Base-by-base conservation (phyloP, 768 basidiomycete species). In the Boletus patriciae region DNA sequence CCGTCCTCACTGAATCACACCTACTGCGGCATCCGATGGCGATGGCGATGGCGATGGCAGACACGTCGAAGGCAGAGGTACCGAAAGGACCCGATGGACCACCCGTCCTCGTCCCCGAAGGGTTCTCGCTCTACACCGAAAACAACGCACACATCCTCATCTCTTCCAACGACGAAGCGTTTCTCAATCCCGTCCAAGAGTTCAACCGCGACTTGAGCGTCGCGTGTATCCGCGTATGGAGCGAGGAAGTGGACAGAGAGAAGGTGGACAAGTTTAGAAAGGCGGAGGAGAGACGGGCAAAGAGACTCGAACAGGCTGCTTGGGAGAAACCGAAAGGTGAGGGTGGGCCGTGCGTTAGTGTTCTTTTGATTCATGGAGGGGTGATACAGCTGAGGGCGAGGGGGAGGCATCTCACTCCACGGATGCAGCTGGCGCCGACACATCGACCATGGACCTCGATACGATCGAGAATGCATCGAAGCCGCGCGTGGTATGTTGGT, bases 141-240 rank as follows among this genome's bases (percentile, higher is more conserved):
- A 92, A 91, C 70, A 85, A 82, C 3, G 83, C 90, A 0, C 84
- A 83, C 66, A 90, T 98, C 67, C 80, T 97, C 53, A 77, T 94
- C 52, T 78, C 82, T 9, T 73, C 74, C 45, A 74, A 75, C 52
- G 90, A 92, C 60, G 88, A 90, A 55, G 92, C 95, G 3, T 99
- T 99, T 72, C 75, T 98, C 58, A 99, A 99, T 69, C 96, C 97
- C 7, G 88, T 98, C 13, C 97, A 99, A 69, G 93, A 99, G 72
- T 99, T 97, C 79, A 99, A 99, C 74, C 82, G 97, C 38, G 97
- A 99, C 74, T 72, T 92, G 45, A 94, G 91, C 61, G 86, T 98
- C 42, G 92, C 94, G 21, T 90, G 89, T 61, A 98, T 99, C 54
- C 80, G 86, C 31, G 84, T 86, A 4, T 99, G 94, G 94, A 88